Conservation (phyloP, 768 basidiomycete species). For the Trametes cingulata region DNA sequence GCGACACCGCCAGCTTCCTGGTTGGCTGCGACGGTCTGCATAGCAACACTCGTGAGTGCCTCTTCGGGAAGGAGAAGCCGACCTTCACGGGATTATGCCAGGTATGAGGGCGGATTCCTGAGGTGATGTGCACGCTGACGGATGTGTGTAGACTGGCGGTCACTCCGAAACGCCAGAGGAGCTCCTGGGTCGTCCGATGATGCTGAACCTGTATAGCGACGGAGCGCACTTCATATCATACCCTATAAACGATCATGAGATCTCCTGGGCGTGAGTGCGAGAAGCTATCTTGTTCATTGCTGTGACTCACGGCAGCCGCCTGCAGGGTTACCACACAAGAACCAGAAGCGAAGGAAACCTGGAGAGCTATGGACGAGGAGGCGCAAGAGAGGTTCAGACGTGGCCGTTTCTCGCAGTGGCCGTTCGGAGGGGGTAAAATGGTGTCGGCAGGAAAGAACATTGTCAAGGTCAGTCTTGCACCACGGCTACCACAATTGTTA, state of each 20-base stretch:
- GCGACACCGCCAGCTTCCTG: constrained; percentile 40
- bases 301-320: not conserved
- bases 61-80: constrained; percentile 40
- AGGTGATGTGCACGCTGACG: not conserved
- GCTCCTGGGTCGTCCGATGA: constrained; percentile 20
- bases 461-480: constrained; percentile 27
- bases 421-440: constrained; percentile 29
- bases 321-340: constrained; percentile 37
- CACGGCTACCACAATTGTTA: no score
- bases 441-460: constrained; percentile 27
- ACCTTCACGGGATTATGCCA: constrained; percentile 42
- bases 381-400: constrained; percentile 28
- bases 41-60: constrained; percentile 38
- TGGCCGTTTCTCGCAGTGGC: constrained; percentile 28
- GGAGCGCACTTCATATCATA: constrained; percentile 41
- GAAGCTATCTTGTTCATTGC: not conserved
- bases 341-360: constrained; percentile 42
- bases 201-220: constrained; percentile 40
- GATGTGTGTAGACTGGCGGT: constrained; percentile 35
- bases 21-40: constrained; percentile 49
- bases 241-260: constrained; percentile 32
- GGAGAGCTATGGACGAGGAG: constrained; percentile 38
- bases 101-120: constrained; percentile 22
- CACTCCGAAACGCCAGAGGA: constrained; percentile 31
- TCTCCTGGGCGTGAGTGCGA: constrained; percentile 40